phyloP scores from a whole-genome alignment of 768 basidiomycete genomes.

The Calocera cornea region DNA sequence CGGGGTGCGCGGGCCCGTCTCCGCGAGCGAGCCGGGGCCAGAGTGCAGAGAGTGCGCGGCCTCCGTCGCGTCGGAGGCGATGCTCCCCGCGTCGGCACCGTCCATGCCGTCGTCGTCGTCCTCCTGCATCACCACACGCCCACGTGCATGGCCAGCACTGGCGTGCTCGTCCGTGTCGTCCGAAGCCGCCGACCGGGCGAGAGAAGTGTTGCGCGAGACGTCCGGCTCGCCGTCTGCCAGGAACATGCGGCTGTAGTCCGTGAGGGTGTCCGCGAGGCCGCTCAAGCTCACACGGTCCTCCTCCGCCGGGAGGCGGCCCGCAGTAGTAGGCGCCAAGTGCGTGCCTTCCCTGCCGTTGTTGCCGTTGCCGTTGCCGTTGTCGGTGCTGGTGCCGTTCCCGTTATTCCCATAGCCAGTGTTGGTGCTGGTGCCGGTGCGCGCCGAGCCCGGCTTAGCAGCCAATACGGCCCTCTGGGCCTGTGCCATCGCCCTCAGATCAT shows the following conservation, averaged over 20 bases:
- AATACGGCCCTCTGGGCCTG: neutral
- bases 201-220: neutral
- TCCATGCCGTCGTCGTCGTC: neutral
- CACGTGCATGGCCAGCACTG: too few relatives aligned
- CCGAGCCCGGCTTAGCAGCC: neutral
- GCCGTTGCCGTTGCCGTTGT: neutral
- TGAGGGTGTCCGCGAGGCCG: neutral
- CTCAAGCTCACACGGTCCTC: neutral
- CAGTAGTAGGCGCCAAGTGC: neutral
- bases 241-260: slow-evolving; percentile 1
- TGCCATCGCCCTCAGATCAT: neutral
- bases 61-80: slow-evolving; percentile 1
- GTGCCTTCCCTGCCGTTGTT: neutral
- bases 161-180: neutral
- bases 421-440: neutral
- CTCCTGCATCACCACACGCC: neutral
- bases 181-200: neutral
- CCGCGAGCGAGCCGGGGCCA: neutral
- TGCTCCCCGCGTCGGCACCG: neutral
- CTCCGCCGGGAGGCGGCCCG: neutral
- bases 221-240: neutral
- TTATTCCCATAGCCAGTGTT: neutral
- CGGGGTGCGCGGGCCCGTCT: neutral
- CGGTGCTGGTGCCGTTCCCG: neutral
- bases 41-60: neutral